phyloP scores from a whole-genome alignment of 2,329 filamentous ascomycete genomes.

The Hymenoscyphus repandus region DNA sequence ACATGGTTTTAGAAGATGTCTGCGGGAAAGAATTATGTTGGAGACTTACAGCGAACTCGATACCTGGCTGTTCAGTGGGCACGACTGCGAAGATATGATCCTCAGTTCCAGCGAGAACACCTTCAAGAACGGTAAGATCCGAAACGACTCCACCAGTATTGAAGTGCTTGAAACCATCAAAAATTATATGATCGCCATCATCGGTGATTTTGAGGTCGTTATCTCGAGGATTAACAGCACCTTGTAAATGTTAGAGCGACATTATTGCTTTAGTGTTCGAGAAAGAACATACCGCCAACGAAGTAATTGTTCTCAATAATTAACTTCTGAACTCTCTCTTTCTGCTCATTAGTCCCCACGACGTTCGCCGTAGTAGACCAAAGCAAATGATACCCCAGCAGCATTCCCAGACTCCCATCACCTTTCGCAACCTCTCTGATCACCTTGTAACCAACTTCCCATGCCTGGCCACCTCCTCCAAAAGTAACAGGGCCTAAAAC shows the following conservation, averaged over 20 bases:
- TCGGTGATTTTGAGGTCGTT: conserved; percentile 52
- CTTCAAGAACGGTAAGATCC: conserved; percentile 61
- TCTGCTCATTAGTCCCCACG: conserved; percentile 55
- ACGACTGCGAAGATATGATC: conserved; percentile 61
- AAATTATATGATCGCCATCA: conserved; percentile 50
- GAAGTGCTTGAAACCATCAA: conserved; percentile 60
- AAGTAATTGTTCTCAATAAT: conserved; percentile 62
- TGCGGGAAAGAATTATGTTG: no score
- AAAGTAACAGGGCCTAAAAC: conserved; percentile 44
- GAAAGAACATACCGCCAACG: conserved; percentile 44
- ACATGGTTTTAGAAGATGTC: no score
- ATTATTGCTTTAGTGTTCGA: not conserved
- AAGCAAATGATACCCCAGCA: conserved; percentile 59
- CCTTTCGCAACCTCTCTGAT: conserved; percentile 59
- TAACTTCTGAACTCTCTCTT: conserved; percentile 48
- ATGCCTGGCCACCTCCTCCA: conserved; percentile 47
- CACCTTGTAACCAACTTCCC: conserved; percentile 51
- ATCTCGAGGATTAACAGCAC: conserved; percentile 62
- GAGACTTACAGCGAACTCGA: conserved; percentile 43
- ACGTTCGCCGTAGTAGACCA: conserved; percentile 58
- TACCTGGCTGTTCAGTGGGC: conserved; percentile 50
- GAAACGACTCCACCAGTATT: conserved; percentile 64
- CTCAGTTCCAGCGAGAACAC: conserved; percentile 50
- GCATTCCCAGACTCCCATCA: conserved; percentile 62
- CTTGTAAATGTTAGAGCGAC: conserved; percentile 8